Conservation (phyloP, 1,284 basidiomycete genomes). For the Ustilago xerochloae region DNA sequence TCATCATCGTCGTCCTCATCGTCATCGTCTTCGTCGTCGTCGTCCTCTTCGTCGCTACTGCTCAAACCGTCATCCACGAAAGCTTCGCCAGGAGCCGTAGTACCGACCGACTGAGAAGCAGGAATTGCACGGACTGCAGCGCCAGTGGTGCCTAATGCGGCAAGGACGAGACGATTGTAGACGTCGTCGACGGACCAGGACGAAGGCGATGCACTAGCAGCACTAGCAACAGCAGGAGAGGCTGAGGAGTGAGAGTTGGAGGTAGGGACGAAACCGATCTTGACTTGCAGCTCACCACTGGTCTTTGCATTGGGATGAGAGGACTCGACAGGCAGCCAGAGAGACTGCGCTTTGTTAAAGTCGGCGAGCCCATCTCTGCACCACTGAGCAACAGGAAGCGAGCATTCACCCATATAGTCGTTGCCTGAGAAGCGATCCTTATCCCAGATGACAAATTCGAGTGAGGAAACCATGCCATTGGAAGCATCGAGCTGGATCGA, state of each 20-base stretch:
- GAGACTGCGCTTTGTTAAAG: slow-evolving; percentile 41
- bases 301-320: slow-evolving; percentile 42
- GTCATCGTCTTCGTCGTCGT: slow-evolving; percentile 30
- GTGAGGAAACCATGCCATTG: slow-evolving; percentile 43
- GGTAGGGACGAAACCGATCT: slow-evolving; percentile 52
- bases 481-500: slow-evolving; percentile 49
- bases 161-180: slow-evolving; percentile 48
- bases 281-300: slow-evolving; percentile 56
- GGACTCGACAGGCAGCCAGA: slow-evolving; percentile 55
- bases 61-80: slow-evolving; percentile 58
- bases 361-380: slow-evolving; percentile 70
- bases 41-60: slow-evolving; percentile 42
- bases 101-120: slow-evolving; percentile 59
- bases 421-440: slow-evolving; percentile 79
- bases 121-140: slow-evolving; percentile 56
- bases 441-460: slow-evolving; percentile 93
- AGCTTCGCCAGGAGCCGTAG: slow-evolving; percentile 47
- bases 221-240: slow-evolving; percentile 4
- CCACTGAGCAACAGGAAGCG: slow-evolving; percentile 82
- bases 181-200: slow-evolving; percentile 42
- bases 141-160: slow-evolving; percentile 30
- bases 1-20: slow-evolving; percentile 29
- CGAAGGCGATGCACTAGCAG: slow-evolving; percentile 2
- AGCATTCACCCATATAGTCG: slow-evolving; percentile 91
- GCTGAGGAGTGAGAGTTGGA: neutral